Evolutionary conservation across 179 eudicot genomes (phyloP).

Genomic region (Nepenthes alata): DNA sequence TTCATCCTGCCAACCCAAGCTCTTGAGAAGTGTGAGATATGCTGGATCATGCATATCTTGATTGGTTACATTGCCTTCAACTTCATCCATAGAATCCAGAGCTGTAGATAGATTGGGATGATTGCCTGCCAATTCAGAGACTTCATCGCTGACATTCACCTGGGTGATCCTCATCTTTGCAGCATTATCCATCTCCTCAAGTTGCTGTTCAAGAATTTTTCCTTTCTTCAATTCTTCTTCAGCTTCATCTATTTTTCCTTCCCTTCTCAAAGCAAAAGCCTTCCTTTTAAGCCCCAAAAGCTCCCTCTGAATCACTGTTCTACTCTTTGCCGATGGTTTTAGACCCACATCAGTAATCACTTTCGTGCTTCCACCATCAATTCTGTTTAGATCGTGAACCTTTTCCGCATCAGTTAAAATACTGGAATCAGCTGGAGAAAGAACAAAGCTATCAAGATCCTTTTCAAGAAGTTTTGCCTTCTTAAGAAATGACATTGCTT

Average conservation of each 20-base stretch:
- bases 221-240: slow-evolving; percentile 78
- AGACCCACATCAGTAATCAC: slow-evolving; percentile 6
- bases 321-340: slow-evolving; percentile 50
- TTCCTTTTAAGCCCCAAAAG: slow-evolving; percentile 74
- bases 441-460: slow-evolving; percentile 35
- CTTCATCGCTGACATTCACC: slow-evolving; percentile 12
- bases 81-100: slow-evolving; percentile 26
- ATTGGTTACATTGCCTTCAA: slow-evolving; percentile 60
- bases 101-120: slow-evolving; percentile 19
- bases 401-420: slow-evolving; percentile 2
- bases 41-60: slow-evolving; percentile 81
- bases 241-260: slow-evolving; percentile 77
- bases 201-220: slow-evolving; percentile 77
- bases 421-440: not conserved
- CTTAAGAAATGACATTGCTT: slow-evolving; percentile 55
- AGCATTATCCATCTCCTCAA: slow-evolving; percentile 62
- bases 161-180: slow-evolving; percentile 17
- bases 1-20: slow-evolving; percentile 88
- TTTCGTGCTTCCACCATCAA: slow-evolving; percentile 12
- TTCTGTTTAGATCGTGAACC: slow-evolving; percentile 6
- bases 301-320: slow-evolving; percentile 61
- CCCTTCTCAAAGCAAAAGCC: slow-evolving; percentile 76
- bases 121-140: slow-evolving; percentile 6
- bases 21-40: slow-evolving; percentile 55
- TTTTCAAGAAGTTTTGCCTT: slow-evolving; percentile 72